A percentile compares a stretch with the other conserved stretches of the same genome.
phyloP scores from a whole-genome alignment of 2,329 filamentous ascomycete species.

The Monosporascus sp. region DNA sequence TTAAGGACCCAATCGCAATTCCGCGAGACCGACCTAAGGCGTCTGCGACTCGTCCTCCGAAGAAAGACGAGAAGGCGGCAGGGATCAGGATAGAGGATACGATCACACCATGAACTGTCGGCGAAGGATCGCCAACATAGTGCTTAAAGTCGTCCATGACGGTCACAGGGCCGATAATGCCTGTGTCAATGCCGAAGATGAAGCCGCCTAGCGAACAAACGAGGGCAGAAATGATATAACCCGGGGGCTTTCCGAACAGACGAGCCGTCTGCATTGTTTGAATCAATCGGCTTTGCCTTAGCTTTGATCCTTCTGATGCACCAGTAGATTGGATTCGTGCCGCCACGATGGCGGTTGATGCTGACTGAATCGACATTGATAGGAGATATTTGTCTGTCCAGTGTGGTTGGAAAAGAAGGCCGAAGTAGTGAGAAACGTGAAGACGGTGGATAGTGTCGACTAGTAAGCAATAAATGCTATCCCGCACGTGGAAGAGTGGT shows the following conservation, averaged over 20 bases:
- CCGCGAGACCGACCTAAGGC: slow-evolving; percentile 46
- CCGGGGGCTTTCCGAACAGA: slow-evolving; percentile 6
- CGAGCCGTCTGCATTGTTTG: neutral
- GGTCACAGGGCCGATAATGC: slow-evolving; percentile 55
- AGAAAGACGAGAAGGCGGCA: slow-evolving; percentile 53
- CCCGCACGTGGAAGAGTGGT: no score
- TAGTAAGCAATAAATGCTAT: no score
- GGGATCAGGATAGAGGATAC: slow-evolving; percentile 57
- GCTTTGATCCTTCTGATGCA: neutral
- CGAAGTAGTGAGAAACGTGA: no score
- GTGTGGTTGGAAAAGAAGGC: no score
- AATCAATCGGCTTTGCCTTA: neutral
- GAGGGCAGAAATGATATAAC: slow-evolving; percentile 10
- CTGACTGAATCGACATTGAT: no score
- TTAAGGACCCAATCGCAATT: slow-evolving; percentile 46
- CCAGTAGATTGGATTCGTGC: no score
- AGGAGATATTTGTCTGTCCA: no score
- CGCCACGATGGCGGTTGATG: no score
- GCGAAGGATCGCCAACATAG: slow-evolving; percentile 47
- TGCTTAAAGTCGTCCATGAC: slow-evolving; percentile 48
- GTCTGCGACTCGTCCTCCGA: slow-evolving; percentile 51
- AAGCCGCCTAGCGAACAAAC: slow-evolving; percentile 12
- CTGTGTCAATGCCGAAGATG: slow-evolving; percentile 32
- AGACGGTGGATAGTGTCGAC: no score
- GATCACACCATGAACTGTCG: slow-evolving; percentile 53